Evolutionary conservation across 257 asterid species (phyloP), one percentile per base, ranked within the genome.

Genomic region (Henckelia pumila): DNA sequence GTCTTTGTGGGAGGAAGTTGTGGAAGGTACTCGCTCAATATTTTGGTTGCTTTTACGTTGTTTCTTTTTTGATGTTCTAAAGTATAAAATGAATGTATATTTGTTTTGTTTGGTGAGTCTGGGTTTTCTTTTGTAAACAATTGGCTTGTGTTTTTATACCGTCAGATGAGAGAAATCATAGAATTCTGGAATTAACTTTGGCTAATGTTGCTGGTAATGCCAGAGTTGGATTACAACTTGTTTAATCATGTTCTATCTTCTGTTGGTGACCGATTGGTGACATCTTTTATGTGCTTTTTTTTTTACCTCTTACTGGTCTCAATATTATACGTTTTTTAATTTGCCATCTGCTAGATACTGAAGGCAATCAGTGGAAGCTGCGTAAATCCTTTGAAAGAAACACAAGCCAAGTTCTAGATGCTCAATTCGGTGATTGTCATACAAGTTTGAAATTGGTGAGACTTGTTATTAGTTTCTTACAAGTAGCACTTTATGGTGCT

Each of bases 1-100:
- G 82, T 82, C 85, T 10, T 76, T 91, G 78, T 91, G 95, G 95
- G 95, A 91, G 78, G 98, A 91, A 77, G 84, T 82, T 33, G 58
- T 70, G 6, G 85, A 84, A 83, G 95, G 96, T 91, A 76, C 44
- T 44, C 25, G 3, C 20, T 67, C 25, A 61, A 44, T 28, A 49
- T 70, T 56, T 59, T 29, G 6, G 63, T 61, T 20, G n/a, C 29
- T 64, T 61, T 23, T 50, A 49, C 72, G 49, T 47, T 2, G 23
- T 40, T 20, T 2, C 64, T 19, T 29, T 26, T 33, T 73, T 6
- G 29, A 33, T n/a, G 52, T 24, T 35, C 62, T 61, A 26, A 62
- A 60, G 33, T 22, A 61, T 20, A 5, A n/a, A 32, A 52, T 24
- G 55, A 23, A 59, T 53, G 30, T 47, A 50, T 49, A n/a, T 49